Evolutionary conservation across 441 rosid species (phyloP), one percentile per base, ranked within the genome.

Genomic region (Aquilaria agallochum): DNA sequence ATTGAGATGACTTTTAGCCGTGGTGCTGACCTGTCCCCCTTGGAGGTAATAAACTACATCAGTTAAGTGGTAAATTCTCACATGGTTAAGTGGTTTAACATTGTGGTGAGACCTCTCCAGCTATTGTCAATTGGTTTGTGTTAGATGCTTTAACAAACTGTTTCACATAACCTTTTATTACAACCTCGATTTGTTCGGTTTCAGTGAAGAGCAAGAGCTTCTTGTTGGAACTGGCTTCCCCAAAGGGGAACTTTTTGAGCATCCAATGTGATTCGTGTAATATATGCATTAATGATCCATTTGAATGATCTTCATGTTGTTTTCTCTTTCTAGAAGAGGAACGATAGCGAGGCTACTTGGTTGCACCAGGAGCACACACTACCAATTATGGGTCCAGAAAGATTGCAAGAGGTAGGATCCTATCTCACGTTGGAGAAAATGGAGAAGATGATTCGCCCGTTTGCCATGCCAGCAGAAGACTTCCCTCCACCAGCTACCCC

Each of bases 401-500:
- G 99, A 82, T 82, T 96, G 69, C 99, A 96, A 64, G 99, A 96
- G 79, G 84, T 79, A 30, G 95, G 95, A 60, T 88, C 97, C 0
- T 96, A 82, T 71, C 90, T 88, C 45, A 91, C 97, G 14, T 74
- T 93, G 48, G 98, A 88, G 76, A 88, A 87, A 66, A 83, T 91
- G 96, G 97, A 91, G 80, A 88, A 68, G 75, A 89, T 93, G 99
- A 65, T 96, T 55, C 95, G 78, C 44, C 90, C 90, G 10, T 96
- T 96, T 62, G 99, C 98, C 11, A 93, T 96, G 99, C 99, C 99
- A 0, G 85, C 99, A 0, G 99, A 93, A 69, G 99, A 93, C 74
- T 96, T 96, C 65, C 99, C 99, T 59, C 99, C 99, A 5, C 85
- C 98, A 15, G 69, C 95, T 13, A 70, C 75, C 13, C 98, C 99